Evolutionary conservation across 345 rosid genomes (phyloP).

Genomic region (Theobroma cacao): DNA sequence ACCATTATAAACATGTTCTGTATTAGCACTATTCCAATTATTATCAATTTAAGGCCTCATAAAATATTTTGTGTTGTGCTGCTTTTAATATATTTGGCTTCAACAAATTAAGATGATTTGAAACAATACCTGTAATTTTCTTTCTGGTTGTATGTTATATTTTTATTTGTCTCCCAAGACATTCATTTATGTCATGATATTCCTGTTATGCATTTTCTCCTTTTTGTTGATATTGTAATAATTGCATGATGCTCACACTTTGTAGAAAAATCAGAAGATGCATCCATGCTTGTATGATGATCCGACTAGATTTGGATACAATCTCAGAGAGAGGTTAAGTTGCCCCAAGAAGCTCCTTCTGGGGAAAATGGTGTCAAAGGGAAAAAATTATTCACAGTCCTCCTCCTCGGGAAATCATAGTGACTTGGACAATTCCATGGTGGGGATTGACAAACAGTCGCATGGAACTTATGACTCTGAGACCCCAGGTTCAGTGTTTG

Average conservation of each 20-base stretch:
- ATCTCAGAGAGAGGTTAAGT: slow-evolving; percentile 64
- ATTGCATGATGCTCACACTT: slow-evolving; percentile 11
- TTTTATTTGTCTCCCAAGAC: neutral
- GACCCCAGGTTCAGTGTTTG: slow-evolving; percentile 30
- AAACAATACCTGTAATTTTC: neutral
- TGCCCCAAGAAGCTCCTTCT: slow-evolving; percentile 23
- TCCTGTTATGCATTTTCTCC: neutral
- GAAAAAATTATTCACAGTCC: slow-evolving; percentile 26
- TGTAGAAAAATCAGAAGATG: slow-evolving; percentile 72
- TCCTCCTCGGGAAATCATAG: slow-evolving; percentile 25
- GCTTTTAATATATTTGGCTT: neutral
- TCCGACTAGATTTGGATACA: slow-evolving; percentile 57
- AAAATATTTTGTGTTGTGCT: neutral
- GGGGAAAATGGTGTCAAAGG: slow-evolving; percentile 21
- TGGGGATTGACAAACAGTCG: slow-evolving; percentile 8
- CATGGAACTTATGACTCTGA: slow-evolving; percentile 23
- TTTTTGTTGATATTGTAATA: slow-evolving; percentile 4
- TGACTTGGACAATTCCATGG: slow-evolving; percentile 18
- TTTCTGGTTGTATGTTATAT: neutral
- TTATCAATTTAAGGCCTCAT: neutral
- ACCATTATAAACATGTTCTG: neutral
- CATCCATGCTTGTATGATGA: slow-evolving; percentile 80
- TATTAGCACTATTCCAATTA: neutral
- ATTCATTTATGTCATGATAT: no score
- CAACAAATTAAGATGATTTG: neutral